These are phyloP conservation scores for Lomentospora prolificans DNA, from an alignment of 2,329 filamentous ascomycete species.

Conservation along the genomic window DNA sequence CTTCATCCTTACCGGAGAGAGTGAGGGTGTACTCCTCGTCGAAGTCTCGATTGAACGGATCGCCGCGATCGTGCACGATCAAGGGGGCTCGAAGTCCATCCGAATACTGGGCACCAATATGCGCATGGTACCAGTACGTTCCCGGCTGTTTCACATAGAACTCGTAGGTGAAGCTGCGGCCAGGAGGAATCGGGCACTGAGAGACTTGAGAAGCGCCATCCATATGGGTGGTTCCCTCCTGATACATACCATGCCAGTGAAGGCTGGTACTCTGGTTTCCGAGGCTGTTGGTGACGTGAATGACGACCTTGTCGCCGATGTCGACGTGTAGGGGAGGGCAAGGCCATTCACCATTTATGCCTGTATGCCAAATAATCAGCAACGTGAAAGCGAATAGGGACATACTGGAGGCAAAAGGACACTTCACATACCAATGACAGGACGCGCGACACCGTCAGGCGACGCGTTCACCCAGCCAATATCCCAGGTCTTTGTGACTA, in stretches of 20 bases:
- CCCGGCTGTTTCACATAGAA: slow-evolving; percentile 35
- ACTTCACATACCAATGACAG: slow-evolving; percentile 22
- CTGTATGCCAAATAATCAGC: slow-evolving; percentile 16
- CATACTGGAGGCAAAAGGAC: slow-evolving; percentile 47
- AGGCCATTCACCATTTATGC: slow-evolving; percentile 54
- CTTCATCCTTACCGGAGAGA: slow-evolving; percentile 23
- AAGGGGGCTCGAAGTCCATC: slow-evolving; percentile 47
- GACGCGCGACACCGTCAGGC: slow-evolving; percentile 11
- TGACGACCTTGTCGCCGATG: slow-evolving; percentile 38
- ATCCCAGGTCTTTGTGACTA: slow-evolving; percentile 9
- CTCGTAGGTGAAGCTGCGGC: slow-evolving; percentile 40
- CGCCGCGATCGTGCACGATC: slow-evolving; percentile 40
- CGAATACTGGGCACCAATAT: slow-evolving; percentile 38
- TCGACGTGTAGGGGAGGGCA: slow-evolving; percentile 43
- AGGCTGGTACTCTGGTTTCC: slow-evolving; percentile 42
- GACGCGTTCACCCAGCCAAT: slow-evolving; percentile 11
- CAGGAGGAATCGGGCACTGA: slow-evolving; percentile 44
- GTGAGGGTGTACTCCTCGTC: slow-evolving; percentile 45
- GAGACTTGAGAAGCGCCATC: slow-evolving; percentile 47
- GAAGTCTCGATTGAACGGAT: slow-evolving; percentile 33
- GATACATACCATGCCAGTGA: slow-evolving; percentile 50
- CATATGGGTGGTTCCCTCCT: slow-evolving; percentile 43
- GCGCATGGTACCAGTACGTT: slow-evolving; percentile 32
- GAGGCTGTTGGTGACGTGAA: slow-evolving; percentile 39
- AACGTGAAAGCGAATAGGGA: slow-evolving; percentile 7